Evolutionary conservation across 2,329 filamentous ascomycete genomes (phyloP).

Genomic region (Didymella pinodella): DNA sequence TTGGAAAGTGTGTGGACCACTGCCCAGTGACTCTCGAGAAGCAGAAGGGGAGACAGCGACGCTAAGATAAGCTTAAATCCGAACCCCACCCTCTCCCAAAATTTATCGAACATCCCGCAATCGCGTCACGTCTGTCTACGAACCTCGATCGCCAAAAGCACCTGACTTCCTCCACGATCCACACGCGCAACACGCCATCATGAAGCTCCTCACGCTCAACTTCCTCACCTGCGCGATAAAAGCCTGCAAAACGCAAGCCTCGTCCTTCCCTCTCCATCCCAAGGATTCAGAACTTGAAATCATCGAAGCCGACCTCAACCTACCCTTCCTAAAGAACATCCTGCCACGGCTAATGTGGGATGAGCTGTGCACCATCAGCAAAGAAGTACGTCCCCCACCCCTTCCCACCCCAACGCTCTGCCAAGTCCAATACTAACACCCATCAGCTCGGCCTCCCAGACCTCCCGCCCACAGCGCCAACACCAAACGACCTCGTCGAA

Average conservation of each 20-base stretch:
- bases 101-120: not conserved
- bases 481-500: conserved; percentile 46
- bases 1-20: too few species aligned
- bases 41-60: too few species aligned
- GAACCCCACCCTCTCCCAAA: not conserved
- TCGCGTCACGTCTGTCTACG: not conserved
- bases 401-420: too few species aligned
- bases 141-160: not conserved
- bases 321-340: conserved; percentile 82
- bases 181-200: conserved; percentile 50
- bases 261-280: conserved; percentile 90
- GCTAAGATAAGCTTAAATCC: too few species aligned
- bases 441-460: conserved; percentile 78
- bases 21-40: too few species aligned
- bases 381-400: conserved; percentile 66
- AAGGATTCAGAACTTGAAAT: conserved; percentile 90
- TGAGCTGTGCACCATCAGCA: conserved; percentile 75
- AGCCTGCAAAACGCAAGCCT: conserved; percentile 81
- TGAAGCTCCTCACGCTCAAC: conserved; percentile 97
- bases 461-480: conserved; percentile 61
- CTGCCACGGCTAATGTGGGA: conserved; percentile 89
- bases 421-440: not conserved
- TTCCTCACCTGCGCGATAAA: conserved; percentile 97
- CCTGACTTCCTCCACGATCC: not conserved
- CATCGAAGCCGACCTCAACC: conserved; percentile 81